Conservation (phyloP, 192 early-diverging fungal species). For the Mortierella alpina region DNA sequence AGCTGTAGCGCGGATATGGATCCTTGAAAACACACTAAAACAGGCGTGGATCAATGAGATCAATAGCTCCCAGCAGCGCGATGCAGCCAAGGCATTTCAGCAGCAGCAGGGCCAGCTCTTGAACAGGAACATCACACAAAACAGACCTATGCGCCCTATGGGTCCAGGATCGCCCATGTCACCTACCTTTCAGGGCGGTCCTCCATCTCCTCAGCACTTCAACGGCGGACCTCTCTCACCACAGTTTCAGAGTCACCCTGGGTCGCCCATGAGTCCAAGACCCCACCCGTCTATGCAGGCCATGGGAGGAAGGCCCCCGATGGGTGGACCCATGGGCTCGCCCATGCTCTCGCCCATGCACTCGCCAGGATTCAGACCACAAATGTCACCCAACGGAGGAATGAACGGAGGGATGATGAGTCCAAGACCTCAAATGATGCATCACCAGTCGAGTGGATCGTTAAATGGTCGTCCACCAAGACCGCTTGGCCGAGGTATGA, state of each 20-base stretch:
- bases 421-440: conserved; percentile 22
- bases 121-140: conserved; percentile 33
- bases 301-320: conserved; percentile 41
- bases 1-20: conserved; percentile 33
- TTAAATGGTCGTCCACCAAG: conserved; percentile 23
- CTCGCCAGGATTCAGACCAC: conserved; percentile 24
- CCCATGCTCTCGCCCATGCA: conserved; percentile 16
- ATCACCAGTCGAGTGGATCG: conserved; percentile 8
- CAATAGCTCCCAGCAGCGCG: conserved; percentile 33
- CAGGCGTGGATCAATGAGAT: conserved; percentile 39
- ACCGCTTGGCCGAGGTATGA: background rate
- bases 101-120: conserved; percentile 19
- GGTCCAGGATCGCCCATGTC: conserved; percentile 31
- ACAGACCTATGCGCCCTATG: conserved; percentile 34
- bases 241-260: conserved; percentile 9
- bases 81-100: conserved; percentile 15
- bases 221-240: conserved; percentile 20
- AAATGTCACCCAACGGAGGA: conserved; percentile 19
- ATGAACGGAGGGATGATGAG: background rate
- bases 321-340: conserved; percentile 35
- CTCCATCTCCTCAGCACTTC: conserved; percentile 22
- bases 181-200: conserved; percentile 19
- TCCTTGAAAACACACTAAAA: conserved; percentile 28
- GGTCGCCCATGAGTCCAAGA: conserved; percentile 5
- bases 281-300: conserved; percentile 26